Base-by-base conservation (phyloP, 1,139 yeast genomes). In the Suzukiozyma palmioleophila region DNA sequence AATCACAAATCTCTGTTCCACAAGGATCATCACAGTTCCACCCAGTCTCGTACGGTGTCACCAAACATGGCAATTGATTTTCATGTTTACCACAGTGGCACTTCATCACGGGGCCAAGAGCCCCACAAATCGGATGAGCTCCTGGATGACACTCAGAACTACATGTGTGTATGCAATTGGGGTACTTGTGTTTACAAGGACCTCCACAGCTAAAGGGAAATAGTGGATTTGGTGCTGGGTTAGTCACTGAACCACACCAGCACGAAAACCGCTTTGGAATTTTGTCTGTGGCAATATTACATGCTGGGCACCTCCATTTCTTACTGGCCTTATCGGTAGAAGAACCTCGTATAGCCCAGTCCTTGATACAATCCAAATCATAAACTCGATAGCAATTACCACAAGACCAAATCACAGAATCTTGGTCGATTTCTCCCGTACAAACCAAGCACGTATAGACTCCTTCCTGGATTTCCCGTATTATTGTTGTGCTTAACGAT, bases 131-230 rank as follows among this genome's bases (percentile, higher is more conserved):
- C 0, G 88, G 82, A 59, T 90, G 97, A 3, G 89, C 84, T 0
- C 96, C 97, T 1, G 96, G 92, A 56, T 89, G 97, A 56, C 97
- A 89, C 14, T 75, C 72, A 8, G 79, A 64, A 3, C 86, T 64
- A 56, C 97, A 89, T 3, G 79, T 75, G 56, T 89, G 97, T 1
- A 81, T 74, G 59, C 96, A 87, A 8, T 74, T 66, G 15, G 63
- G 64, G 41, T 82, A 65, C 38, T 69, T 64, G 15, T 65, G 64
- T 39, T 75, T 74, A 63, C 97, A 89, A 1, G 88, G 72, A 58
- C 84, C 89, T 5, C 96, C 96, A 69, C 97, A 90, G 42, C 94
- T 82, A 51, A 89, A 94, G 0, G 97, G 96, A 43, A 77, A 64
- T 40, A 81, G 61, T 11, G 73, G 66, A 50, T 83, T 81, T 3